A percentile compares a stretch with the other conserved stretches of the same genome.
Conservation (phyloP, 208 protist genomes). For the Leptomonas pyrrhocoris region DNA sequence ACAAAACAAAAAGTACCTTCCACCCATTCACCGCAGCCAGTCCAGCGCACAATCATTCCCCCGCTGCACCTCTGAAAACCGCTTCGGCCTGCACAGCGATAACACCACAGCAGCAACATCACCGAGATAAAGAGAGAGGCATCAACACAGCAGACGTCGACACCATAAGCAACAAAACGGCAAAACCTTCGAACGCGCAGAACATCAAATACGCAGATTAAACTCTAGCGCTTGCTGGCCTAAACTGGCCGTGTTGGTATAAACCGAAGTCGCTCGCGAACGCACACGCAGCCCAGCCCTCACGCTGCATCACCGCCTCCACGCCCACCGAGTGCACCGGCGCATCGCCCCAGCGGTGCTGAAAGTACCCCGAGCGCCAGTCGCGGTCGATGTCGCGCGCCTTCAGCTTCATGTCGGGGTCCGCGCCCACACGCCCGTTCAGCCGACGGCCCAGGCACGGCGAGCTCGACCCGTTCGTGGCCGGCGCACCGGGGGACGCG, state of each 20-base stretch:
- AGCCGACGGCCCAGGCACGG: neutral
- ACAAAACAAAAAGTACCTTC: too few relatives aligned
- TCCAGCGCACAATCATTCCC: too few relatives aligned
- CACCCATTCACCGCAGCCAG: too few relatives aligned
- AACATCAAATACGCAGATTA: too few relatives aligned
- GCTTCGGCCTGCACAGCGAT: too few relatives aligned
- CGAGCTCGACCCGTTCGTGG: neutral
- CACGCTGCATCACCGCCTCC: slow-evolving; percentile 18
- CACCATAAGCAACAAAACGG: too few relatives aligned
- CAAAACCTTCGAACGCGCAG: too few relatives aligned
- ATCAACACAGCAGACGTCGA: too few relatives aligned
- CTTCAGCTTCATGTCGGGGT: neutral
- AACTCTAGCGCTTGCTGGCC: neutral
- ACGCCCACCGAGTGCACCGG: slow-evolving; percentile 22
- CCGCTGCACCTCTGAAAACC: too few relatives aligned
- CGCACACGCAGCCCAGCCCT: slow-evolving; percentile 17
- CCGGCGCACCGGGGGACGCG: neutral
- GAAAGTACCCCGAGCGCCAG: slow-evolving; percentile 16
- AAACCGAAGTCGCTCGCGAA: neutral
- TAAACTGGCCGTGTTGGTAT: slow-evolving; percentile 4
- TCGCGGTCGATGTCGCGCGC: neutral
- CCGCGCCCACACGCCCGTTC: neutral
- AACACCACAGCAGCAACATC: too few relatives aligned
- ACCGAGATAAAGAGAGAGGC: too few relatives aligned
- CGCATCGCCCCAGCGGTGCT: slow-evolving; percentile 28